Base-by-base conservation (phyloP, 352 stramenopile genomes). In the Peronospora farinosa region DNA sequence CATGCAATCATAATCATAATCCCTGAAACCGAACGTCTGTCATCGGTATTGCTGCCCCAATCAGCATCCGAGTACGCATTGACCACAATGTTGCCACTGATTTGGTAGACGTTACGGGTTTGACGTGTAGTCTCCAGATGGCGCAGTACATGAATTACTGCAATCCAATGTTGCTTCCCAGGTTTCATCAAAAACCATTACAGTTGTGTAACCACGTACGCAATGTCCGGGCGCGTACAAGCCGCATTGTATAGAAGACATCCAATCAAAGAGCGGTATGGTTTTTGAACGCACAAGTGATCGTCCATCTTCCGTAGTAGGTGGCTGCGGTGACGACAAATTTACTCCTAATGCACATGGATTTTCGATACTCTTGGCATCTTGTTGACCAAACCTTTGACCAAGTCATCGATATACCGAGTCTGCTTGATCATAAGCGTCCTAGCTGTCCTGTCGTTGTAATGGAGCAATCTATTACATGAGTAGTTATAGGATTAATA, bases 401-500 rank as follows among this genome's bases (percentile, higher is more conserved):
- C 17, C 5, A 59, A 30, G 11, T 59, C 48, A 15, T 62, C 19
- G 30, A 66, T 53, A 37, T 59, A 69, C 7, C 47, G 39, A 0
- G 47, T 55, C 15, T 63, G 50, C 17, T 54, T 63, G n/a, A 69
- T 57, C 27, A 59, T 62, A 1, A 55, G 36, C 21, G 19, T 55
- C 11, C n/a, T n/a, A n/a, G n/a, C n/a, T n/a, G n/a, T n/a, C n/a
- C n/a, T n/a, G n/a, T n/a, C n/a, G n/a, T n/a, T n/a, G n/a, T n/a
- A n/a, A n/a, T n/a, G n/a, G n/a, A n/a, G n/a, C n/a, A n/a, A n/a
- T n/a, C n/a, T n/a, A n/a, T n/a, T n/a, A n/a, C n/a, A n/a, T n/a
- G n/a, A n/a, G n/a, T n/a, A n/a, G n/a, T n/a, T n/a, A n/a, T n/a
- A n/a, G n/a, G n/a, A n/a, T n/a, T n/a, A n/a, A n/a, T n/a, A n/a